Evolutionary conservation across 2,329 filamentous ascomycete genomes (phyloP).

Genomic region (Penicillium sp.): DNA sequence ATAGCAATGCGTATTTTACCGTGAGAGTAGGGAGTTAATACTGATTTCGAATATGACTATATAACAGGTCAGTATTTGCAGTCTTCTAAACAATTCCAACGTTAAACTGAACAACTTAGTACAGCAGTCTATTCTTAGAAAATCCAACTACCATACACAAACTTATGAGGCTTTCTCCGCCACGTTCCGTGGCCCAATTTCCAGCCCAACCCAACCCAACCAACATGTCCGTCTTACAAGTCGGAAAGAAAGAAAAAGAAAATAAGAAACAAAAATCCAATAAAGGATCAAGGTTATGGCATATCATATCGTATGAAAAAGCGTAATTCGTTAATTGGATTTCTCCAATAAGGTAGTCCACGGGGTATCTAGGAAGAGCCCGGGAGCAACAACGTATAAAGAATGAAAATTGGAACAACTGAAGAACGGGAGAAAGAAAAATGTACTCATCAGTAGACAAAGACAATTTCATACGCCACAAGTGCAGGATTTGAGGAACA

Average conservation of each 20-base stretch:
- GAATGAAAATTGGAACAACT: not conserved
- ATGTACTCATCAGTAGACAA: not conserved
- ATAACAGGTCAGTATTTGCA: not conserved
- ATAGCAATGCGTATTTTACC: too few relatives aligned
- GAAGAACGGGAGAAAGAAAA: not conserved
- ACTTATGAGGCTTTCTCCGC: not conserved
- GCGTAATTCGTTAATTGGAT: conserved; percentile 3
- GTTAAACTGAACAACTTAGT: not conserved
- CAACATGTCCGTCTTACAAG: not conserved
- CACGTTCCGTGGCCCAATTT: not conserved
- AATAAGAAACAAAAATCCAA: not conserved
- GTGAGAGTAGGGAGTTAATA: too few relatives aligned
- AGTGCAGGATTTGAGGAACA: conserved; percentile 3
- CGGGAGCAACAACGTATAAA: not conserved
- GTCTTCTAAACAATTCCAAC: not conserved
- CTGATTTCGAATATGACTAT: too few relatives aligned
- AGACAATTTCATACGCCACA: conserved; percentile 12
- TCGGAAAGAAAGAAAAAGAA: not conserved
- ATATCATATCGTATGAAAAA: conserved; percentile 1
- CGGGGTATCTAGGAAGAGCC: not conserved
- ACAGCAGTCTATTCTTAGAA: not conserved
- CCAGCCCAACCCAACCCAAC: not conserved
- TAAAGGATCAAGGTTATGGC: not conserved
- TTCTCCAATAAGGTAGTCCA: not conserved
- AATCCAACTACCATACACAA: not conserved